Percentiles rank a stretch among this genome's conserved stretches.
Conservation (phyloP, 2,329 filamentous ascomycete species). For the Alternaria atra region DNA sequence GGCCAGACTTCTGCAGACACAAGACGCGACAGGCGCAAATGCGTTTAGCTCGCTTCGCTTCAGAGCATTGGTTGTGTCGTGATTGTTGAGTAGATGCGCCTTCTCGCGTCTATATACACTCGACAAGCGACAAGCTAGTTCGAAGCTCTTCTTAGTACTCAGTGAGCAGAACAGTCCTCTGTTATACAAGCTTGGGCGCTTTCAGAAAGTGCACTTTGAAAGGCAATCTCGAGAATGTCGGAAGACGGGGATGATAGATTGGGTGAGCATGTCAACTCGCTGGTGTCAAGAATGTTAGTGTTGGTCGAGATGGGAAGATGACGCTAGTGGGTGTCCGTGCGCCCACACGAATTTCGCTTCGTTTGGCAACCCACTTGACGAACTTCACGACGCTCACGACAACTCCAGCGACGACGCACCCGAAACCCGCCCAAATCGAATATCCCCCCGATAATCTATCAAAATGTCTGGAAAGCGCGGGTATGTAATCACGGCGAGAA, state of each 20-base stretch:
- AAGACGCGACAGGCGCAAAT: neutral
- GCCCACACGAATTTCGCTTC: slow-evolving; percentile 5
- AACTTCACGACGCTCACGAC: slow-evolving; percentile 20
- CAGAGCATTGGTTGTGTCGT: neutral
- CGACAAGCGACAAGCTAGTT: neutral
- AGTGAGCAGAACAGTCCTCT: too few species aligned
- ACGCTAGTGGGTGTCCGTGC: slow-evolving; percentile 3
- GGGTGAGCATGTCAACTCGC: too few species aligned
- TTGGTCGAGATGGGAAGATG: neutral
- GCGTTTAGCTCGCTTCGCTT: neutral
- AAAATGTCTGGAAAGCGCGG: slow-evolving; percentile 28
- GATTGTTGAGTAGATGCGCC: neutral
- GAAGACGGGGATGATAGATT: too few species aligned
- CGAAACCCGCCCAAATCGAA: slow-evolving; percentile 23
- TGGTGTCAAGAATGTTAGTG: neutral
- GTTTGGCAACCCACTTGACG: slow-evolving; percentile 9
- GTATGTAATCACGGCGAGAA: slow-evolving; percentile 8
- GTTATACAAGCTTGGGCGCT: neutral
- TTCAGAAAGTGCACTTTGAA: neutral
- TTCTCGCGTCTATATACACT: neutral
- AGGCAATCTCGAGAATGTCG: neutral
- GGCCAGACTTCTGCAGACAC: neutral
- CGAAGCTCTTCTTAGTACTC: too few species aligned
- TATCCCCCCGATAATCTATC: slow-evolving; percentile 21
- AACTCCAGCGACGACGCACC: slow-evolving; percentile 26